These are phyloP conservation scores for Rubroboletus pulcherrimus DNA, from an alignment of 768 basidiomycete species.

Conservation along the genomic window DNA sequence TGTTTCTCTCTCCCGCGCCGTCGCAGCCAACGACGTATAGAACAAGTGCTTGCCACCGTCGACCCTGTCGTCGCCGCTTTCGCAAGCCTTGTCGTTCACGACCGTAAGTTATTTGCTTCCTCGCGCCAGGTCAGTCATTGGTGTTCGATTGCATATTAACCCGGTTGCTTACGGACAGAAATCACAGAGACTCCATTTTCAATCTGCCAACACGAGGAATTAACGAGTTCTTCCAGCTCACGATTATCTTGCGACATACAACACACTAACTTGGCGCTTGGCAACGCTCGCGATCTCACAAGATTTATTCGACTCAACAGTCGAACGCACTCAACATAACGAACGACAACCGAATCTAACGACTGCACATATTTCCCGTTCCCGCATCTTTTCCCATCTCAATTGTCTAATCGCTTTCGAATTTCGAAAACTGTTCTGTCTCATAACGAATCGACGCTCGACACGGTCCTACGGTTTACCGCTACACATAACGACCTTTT, in stretches of 20 bases:
- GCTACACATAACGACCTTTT: constrained; percentile 25
- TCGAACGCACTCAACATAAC: constrained; percentile 18
- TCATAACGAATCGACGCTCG: constrained; percentile 26
- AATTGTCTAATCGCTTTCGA: constrained; percentile 15
- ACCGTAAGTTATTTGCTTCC: constrained; percentile 27
- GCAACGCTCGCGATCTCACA: constrained; percentile 15
- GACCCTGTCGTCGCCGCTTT: constrained; percentile 15
- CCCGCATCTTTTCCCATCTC: neutral
- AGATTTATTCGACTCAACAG: constrained; percentile 15
- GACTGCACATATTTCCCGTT: constrained; percentile 13
- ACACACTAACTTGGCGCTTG: constrained; percentile 14
- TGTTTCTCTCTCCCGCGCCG: constrained; percentile 19
- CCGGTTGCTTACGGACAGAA: neutral
- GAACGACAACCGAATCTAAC: constrained; percentile 23
- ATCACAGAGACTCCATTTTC: constrained; percentile 12
- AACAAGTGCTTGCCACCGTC: constrained; percentile 21
- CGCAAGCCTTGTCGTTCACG: constrained; percentile 17
- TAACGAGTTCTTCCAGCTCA: constrained; percentile 25
- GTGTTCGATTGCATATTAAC: neutral
- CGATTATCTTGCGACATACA: constrained; percentile 16
- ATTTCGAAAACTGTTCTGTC: constrained; percentile 12
- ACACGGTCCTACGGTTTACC: constrained; percentile 14
- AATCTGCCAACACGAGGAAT: constrained; percentile 20
- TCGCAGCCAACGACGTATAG: constrained; percentile 16
- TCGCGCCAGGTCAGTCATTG: constrained; percentile 20